Base-by-base conservation (phyloP, 176 grass and related monocot genomes). In the Zizania latifolia region DNA sequence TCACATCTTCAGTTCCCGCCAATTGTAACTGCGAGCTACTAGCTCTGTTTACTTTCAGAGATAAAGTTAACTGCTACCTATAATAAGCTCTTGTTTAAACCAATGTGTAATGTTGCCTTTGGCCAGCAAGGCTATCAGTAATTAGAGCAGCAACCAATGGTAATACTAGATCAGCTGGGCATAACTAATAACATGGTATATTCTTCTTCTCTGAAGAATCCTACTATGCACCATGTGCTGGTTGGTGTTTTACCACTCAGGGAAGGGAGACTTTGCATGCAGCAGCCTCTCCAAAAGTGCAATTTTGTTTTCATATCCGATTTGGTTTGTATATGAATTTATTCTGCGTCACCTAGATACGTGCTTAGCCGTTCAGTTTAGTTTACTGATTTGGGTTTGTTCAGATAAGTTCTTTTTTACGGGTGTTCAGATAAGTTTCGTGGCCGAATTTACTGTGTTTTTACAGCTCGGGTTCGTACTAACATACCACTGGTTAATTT, bases 231-330 rank as follows among this genome's bases (percentile, higher is more conserved):
- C n/a, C n/a, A n/a, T n/a, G n/a, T n/a, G n/a, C n/a, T n/a, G n/a
- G n/a, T n/a, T n/a, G n/a, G n/a, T n/a, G 54, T 26, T 6, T 81
- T 46, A 5, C 39, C 8, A 24, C 39, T 62, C 41, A 11, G 57
- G 39, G 74, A 62, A 64, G 43, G 30, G 28, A 2, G 46, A n/a
- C n/a, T 4, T 6, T 36, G 12, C 41, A 11, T 3, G 67, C 67
- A 21, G 68, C 44, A 2, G 43, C 61, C 14, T 32, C 58, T 30
- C 0, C 4, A 45, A 84, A 85, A 76, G 77, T 17, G 53, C 17
- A 35, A 15, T 8, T 76, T 76, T 86, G 84, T 81, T 66, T n/a
- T 86, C 71, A 75, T 68, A 81, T 67, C 1, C 1, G 17, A 10
- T 62, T 75, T 86, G 0, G 0, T 36, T 39, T 67, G 16, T 60